Evolutionary conservation across 257 asterid genomes (phyloP), one percentile per base, ranked within the genome.

Genomic region (Cinchona pubescens): DNA sequence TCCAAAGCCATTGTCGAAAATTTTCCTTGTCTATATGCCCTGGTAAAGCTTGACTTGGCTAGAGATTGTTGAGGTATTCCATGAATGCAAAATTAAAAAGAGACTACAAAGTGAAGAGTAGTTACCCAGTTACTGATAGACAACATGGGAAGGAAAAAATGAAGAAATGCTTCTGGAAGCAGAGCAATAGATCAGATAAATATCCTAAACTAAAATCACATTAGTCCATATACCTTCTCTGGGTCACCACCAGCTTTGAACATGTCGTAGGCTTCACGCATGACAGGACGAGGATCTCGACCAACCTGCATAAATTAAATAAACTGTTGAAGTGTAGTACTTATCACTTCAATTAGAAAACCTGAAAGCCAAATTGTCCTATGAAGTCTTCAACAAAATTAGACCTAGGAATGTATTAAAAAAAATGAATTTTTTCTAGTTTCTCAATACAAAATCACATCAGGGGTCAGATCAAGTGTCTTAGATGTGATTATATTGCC

Each of bases 231-330:
- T 62, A 93, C 98, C 97, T 94, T 87, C 86, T 92, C 90, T 3
- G 97, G 97, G 80, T 94, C 93, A 62, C 93, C 96, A 3, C 97
- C 97, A 58, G 87, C 91, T 85, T 86, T 94, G 79, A 94, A 90
- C 95, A 90, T 75, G 83, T 56, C 25, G 78, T 92, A 90, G 35
- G 89, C 90, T 80, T 87, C 90, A 81, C 91, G 81, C 96, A 94
- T 94, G 75, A 83, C 89, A 71, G 97, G 88, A 34, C 97, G 93
- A 16, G 96, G 61, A 86, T 94, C 98, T 81, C 61, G 74, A 78
- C 97, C 97, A 61, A 94, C 97, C 97, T 93, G 85, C 78, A 75
- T 65, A 63, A 8, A 49, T 21, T 58, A 75, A 43, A 55, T 29
- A 64, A 78, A 71, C 76, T 51, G 75, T 84, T 67, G 32, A 75